Conservation (phyloP, 208 protist species). For the Crithidia acanthocephali region DNA sequence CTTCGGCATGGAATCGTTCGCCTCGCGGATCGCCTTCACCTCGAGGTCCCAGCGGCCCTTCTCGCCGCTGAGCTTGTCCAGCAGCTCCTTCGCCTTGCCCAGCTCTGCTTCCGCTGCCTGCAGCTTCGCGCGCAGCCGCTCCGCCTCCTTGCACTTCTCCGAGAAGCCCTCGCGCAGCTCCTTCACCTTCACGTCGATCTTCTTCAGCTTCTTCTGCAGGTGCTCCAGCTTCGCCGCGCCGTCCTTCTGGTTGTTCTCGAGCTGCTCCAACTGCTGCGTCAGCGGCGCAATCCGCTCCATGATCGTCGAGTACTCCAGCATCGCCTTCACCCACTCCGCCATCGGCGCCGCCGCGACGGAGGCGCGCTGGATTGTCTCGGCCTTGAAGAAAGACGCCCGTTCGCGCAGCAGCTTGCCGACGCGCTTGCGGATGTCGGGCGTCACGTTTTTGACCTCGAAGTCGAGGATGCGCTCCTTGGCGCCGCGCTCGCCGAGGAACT, state of each 20-base stretch:
- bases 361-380: constrained; percentile 91
- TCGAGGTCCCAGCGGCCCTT: constrained; percentile 94
- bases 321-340: constrained; percentile 97
- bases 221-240: constrained; percentile 80
- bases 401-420: constrained; percentile 87
- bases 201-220: constrained; percentile 85
- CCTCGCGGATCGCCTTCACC: constrained; percentile 59
- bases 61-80: constrained; percentile 96
- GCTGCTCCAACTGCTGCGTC: constrained; percentile 78
- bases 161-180: constrained; percentile 82
- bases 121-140: constrained; percentile 84
- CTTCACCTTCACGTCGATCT: constrained; percentile 89
- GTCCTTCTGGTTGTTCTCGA: constrained; percentile 76
- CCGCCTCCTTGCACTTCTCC: constrained; percentile 95
- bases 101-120: constrained; percentile 92
- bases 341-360: constrained; percentile 95
- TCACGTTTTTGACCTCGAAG: constrained; percentile 96
- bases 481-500: constrained; percentile 93
- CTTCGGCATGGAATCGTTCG: constrained; percentile 80
- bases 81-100: constrained; percentile 89
- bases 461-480: constrained; percentile 96
- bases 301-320: constrained; percentile 95
- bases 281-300: constrained; percentile 93
- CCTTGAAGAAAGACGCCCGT: constrained; percentile 92
- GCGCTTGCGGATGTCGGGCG: constrained; percentile 77